phyloP scores from a whole-genome alignment of 202 grass and related monocot species.

The Thinopyrum obtusiflorum region DNA sequence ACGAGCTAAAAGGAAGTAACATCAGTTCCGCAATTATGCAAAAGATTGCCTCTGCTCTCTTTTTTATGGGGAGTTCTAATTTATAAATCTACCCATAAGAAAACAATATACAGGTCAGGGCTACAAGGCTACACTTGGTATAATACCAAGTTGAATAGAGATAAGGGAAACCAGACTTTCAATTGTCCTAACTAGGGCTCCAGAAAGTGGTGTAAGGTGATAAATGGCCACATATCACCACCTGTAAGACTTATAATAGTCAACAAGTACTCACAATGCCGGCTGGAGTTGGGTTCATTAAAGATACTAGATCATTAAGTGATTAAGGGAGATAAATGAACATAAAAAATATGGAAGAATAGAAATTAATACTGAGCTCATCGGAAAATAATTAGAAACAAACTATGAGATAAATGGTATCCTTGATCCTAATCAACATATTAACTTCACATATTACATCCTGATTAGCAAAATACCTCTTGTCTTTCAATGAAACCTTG shows the following conservation, averaged over 20 bases:
- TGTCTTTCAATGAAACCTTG: conserved; percentile 98
- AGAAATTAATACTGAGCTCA: neutral
- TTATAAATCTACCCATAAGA: neutral
- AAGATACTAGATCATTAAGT: neutral
- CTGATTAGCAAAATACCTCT: conserved; percentile 57
- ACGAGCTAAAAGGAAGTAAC: neutral
- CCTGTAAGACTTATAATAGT: neutral
- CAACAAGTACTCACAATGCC: neutral
- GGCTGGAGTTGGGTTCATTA: neutral
- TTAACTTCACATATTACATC: conserved; percentile 15
- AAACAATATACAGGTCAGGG: neutral
- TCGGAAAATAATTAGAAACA: neutral
- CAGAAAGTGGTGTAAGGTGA: neutral
- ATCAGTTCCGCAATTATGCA: neutral
- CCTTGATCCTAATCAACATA: conserved; percentile 23
- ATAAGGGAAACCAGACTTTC: neutral
- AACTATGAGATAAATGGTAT: neutral
- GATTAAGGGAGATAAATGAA: neutral
- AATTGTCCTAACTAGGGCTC: neutral
- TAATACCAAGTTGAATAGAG: neutral
- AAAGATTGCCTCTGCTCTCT: neutral
- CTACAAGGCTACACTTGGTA: neutral
- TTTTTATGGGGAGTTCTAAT: neutral
- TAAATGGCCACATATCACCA: neutral
- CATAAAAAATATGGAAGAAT: neutral